These are phyloP conservation scores for Phytophthora crassamura DNA, from an alignment of 352 stramenopile genomes.

Conservation along the genomic window DNA sequence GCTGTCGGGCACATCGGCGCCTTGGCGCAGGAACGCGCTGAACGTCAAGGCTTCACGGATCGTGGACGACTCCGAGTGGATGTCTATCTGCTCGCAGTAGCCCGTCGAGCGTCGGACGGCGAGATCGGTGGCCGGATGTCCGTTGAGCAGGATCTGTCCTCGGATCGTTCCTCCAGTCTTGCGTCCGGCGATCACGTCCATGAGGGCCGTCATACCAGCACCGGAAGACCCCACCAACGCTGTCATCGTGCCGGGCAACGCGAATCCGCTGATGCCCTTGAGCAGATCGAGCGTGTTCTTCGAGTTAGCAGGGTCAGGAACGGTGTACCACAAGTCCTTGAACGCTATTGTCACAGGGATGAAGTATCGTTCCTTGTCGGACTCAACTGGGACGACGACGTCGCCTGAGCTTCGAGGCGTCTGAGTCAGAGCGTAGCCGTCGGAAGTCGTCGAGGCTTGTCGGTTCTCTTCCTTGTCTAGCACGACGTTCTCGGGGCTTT, in stretches of 20 bases:
- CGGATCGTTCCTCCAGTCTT: slow-evolving; percentile 85
- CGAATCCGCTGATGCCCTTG: slow-evolving; percentile 57
- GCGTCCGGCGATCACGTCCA: slow-evolving; percentile 73
- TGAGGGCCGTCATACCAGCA: slow-evolving; percentile 74
- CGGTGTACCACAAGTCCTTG: slow-evolving; percentile 32
- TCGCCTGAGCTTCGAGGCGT: slow-evolving; percentile 7
- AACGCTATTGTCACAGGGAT: slow-evolving; percentile 17
- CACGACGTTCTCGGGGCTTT: too few species aligned
- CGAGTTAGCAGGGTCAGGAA: slow-evolving; percentile 20
- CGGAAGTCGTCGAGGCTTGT: background rate
- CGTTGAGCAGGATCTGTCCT: slow-evolving; percentile 92
- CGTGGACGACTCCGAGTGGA: slow-evolving; percentile 82
- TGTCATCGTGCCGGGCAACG: slow-evolving; percentile 58
- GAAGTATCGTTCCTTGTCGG: background rate
- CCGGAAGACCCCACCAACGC: slow-evolving; percentile 74
- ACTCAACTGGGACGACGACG: background rate
- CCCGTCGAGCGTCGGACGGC: slow-evolving; percentile 41
- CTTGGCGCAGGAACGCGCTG: slow-evolving; percentile 74
- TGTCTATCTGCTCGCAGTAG: slow-evolving; percentile 85
- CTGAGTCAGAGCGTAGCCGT: background rate
- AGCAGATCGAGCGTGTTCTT: slow-evolving; percentile 54
- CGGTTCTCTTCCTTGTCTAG: background rate
- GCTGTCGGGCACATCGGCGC: slow-evolving; percentile 13
- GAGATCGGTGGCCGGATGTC: slow-evolving; percentile 54
- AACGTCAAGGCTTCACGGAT: slow-evolving; percentile 89